Evolutionary conservation across 2,329 filamentous ascomycete genomes (phyloP).

Genomic region (Arthroderma sp.): DNA sequence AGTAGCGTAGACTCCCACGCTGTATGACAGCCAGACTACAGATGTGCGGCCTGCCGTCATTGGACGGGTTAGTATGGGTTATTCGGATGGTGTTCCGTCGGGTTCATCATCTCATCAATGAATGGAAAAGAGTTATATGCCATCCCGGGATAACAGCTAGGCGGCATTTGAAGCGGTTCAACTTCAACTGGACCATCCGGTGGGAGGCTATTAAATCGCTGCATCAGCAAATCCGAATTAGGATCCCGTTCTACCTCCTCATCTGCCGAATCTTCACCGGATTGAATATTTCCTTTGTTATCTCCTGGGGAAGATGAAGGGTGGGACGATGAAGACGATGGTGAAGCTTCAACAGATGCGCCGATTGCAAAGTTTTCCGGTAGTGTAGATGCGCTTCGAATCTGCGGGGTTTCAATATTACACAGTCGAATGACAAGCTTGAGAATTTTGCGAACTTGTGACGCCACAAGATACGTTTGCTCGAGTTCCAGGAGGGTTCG

Average conservation of each 20-base stretch:
- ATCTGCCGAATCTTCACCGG: neutral
- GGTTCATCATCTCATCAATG: neutral
- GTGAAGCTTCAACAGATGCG: neutral
- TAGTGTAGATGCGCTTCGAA: neutral
- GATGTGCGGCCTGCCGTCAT: too few relatives aligned
- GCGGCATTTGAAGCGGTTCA: neutral
- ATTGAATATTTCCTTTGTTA: neutral
- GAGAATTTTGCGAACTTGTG: conserved; percentile 6
- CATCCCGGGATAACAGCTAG: neutral
- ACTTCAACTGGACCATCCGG: neutral
- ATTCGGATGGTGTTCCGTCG: too few relatives aligned
- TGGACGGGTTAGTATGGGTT: too few relatives aligned
- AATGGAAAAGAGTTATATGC: conserved; percentile 2
- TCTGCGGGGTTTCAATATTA: conserved; percentile 3
- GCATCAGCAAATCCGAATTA: neutral
- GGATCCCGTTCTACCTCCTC: neutral
- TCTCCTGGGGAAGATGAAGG: too few relatives aligned
- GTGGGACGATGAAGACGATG: neutral
- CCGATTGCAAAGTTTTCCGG: neutral
- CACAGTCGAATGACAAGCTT: conserved; percentile 3
- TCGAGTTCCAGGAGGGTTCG: conserved; percentile 10
- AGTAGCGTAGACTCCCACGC: too few relatives aligned
- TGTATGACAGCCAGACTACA: too few relatives aligned
- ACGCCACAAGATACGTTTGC: conserved; percentile 10
- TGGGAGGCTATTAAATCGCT: neutral